These are phyloP conservation scores for Penicillium sp. DNA, from an alignment of 2,329 filamentous ascomycete genomes.

Conservation along the genomic window DNA sequence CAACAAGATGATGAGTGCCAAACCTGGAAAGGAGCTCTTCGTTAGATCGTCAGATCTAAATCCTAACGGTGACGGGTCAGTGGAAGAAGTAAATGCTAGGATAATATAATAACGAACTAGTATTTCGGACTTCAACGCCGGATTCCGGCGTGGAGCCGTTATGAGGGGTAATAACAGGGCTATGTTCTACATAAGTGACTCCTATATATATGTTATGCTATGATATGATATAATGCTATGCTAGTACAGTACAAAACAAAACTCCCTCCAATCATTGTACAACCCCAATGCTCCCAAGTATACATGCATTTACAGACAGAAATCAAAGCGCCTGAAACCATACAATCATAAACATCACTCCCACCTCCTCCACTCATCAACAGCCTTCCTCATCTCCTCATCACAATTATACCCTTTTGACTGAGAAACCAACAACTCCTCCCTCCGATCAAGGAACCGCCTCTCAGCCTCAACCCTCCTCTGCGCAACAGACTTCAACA, in stretches of 20 bases:
- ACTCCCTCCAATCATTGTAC: not conserved
- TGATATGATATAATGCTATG: conserved; percentile 1
- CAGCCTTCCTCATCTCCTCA: conserved; percentile 50
- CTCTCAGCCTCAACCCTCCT: conserved; percentile 58
- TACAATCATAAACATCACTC: conserved; percentile 40
- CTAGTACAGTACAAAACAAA: not conserved
- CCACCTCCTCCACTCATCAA: conserved; percentile 54
- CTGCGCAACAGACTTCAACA: conserved; percentile 63
- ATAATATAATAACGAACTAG: no score
- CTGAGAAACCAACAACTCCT: conserved; percentile 58
- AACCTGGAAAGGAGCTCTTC: no score
- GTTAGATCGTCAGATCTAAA: no score
- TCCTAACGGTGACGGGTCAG: no score
- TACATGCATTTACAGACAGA: not conserved
- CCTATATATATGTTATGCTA: not conserved
- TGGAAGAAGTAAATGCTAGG: no score
- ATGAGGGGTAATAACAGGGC: not conserved
- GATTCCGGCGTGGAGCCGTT: no score
- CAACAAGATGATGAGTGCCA: no score
- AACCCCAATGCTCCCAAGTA: conserved; percentile 1
- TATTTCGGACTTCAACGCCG: no score
- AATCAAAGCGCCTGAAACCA: not conserved
- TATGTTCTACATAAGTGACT: not conserved
- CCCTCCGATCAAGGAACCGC: conserved; percentile 58
- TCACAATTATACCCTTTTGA: conserved; percentile 55